Evolutionary conservation across 1,284 basidiomycete genomes (phyloP).

Genomic region (Neolentinus lepideus): DNA sequence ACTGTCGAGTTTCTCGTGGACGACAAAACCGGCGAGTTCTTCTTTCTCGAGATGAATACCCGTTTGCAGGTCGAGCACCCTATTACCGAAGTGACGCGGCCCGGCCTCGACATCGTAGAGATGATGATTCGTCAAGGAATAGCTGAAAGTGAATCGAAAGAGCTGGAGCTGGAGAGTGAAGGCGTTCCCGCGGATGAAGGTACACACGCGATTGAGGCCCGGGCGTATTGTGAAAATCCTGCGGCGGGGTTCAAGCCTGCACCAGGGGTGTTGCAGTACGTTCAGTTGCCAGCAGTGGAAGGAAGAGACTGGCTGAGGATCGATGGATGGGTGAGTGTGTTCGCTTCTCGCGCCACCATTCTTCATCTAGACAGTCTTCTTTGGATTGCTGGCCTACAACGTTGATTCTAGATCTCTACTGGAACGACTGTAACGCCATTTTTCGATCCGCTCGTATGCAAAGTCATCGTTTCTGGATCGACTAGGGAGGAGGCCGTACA

Average conservation of each 20-base stretch:
- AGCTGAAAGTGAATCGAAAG: too few species aligned
- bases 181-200: conserved; percentile 14
- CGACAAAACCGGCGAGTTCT: conserved; percentile 45
- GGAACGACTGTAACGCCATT: conserved; percentile 46
- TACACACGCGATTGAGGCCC: conserved; percentile 51
- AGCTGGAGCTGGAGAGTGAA: conserved; percentile 24
- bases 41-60: conserved; percentile 74
- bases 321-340: conserved; percentile 42
- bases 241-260: conserved; percentile 50
- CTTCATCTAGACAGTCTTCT: too few species aligned
- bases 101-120: conserved; percentile 56
- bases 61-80: conserved; percentile 68
- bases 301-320: conserved; percentile 38
- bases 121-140: conserved; percentile 58
- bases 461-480: conserved; percentile 40
- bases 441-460: conserved; percentile 53
- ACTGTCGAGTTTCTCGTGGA: conserved; percentile 69
- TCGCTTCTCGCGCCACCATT: too few species aligned
- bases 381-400: too few species aligned
- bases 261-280: conserved; percentile 55
- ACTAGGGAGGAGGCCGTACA: conserved; percentile 34
- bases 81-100: conserved; percentile 54
- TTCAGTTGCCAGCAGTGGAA: conserved; percentile 33
- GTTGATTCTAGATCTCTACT: conserved; percentile 27
- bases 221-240: conserved; percentile 65